A percentile compares a stretch with the other conserved stretches of the same genome.
These are phyloP conservation scores for Jaltomata sinuosa DNA, from an alignment of 257 asterid genomes.

Conservation along the genomic window DNA sequence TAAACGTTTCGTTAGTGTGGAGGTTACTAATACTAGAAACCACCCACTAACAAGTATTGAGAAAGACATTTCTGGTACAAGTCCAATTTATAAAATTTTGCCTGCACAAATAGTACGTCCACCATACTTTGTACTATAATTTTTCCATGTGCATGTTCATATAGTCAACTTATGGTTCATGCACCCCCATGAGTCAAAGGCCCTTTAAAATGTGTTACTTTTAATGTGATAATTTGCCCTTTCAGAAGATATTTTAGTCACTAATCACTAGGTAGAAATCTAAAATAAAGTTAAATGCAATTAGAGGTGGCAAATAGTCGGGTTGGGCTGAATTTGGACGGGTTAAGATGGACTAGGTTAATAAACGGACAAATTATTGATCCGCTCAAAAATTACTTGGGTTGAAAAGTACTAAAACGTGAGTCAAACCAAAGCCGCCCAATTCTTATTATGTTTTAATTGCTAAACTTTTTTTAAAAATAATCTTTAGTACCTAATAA, in stretches of 20 bases:
- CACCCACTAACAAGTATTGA: neutral
- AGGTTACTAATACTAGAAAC: neutral
- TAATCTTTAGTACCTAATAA: too few relatives aligned
- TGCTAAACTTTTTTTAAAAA: too few relatives aligned
- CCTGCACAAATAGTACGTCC: neutral
- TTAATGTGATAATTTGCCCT: neutral
- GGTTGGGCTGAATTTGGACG: too few relatives aligned
- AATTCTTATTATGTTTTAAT: too few relatives aligned
- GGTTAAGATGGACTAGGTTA: too few relatives aligned
- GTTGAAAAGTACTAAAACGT: too few relatives aligned
- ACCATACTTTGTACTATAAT: neutral
- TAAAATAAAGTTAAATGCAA: too few relatives aligned
- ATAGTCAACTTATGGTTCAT: neutral
- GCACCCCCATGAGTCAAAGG: neutral
- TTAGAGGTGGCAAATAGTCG: too few relatives aligned
- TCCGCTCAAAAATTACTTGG: too few relatives aligned
- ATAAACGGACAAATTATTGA: too few relatives aligned
- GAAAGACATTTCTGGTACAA: slow-evolving; percentile 12
- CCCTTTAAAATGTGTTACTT: neutral
- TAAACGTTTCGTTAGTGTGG: neutral
- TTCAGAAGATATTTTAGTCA: neutral
- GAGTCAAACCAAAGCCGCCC: too few relatives aligned
- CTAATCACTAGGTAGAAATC: neutral
- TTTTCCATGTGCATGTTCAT: neutral
- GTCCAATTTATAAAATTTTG: neutral